Evolutionary conservation across 2,329 filamentous ascomycete genomes (phyloP), one percentile per base, ranked within the genome.

Genomic region (Penicillium fuscoglaucum): DNA sequence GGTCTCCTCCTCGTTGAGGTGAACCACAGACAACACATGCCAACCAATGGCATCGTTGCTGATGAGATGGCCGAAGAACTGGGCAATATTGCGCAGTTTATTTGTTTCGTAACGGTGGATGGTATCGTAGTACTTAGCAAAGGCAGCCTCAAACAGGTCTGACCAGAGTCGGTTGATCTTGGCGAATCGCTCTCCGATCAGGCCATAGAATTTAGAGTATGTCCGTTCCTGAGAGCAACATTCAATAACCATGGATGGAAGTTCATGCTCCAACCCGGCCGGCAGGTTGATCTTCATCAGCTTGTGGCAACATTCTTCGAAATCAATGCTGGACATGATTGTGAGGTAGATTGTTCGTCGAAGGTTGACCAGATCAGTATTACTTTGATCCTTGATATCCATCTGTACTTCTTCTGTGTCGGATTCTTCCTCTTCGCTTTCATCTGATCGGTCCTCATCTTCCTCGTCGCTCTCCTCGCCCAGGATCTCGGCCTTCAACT

Each of bases 101-200:
- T 97, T 98, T 41, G 93, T 98, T 74, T 98, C 95, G 74, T 96
- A 96, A 17, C 95, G 90, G 76, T 99, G 95, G 61, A 98, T 98
- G 0, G 93, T 98, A 61, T 96, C 91, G 81, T 97, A 99, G 77
- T 98, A 97, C 68, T 93, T 93, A 61, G 84, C 84, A 74, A 99
- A 99, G 24, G 89, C 85, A 65, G 91, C 86, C 75, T 98, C 92
- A 65, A 98, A 98, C 6, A 98, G 83, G 63, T 96, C 91, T 29
- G 87, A 90, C 95, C 95, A 99, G 51, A 97, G 83, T 24, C 95
- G 87, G 76, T 98, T 98, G 70, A 99, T 87, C 77, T 96, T 97
- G 70, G 92, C 91, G 76, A 99, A 96, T 26, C 93, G 86, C 78
- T 99, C 95, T 33, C 90, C 95, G 56, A 98, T 92, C 63, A 96